phyloP scores from a whole-genome alignment of 2,329 filamentous ascomycete genomes.

The Epicoccum sorghinum region DNA sequence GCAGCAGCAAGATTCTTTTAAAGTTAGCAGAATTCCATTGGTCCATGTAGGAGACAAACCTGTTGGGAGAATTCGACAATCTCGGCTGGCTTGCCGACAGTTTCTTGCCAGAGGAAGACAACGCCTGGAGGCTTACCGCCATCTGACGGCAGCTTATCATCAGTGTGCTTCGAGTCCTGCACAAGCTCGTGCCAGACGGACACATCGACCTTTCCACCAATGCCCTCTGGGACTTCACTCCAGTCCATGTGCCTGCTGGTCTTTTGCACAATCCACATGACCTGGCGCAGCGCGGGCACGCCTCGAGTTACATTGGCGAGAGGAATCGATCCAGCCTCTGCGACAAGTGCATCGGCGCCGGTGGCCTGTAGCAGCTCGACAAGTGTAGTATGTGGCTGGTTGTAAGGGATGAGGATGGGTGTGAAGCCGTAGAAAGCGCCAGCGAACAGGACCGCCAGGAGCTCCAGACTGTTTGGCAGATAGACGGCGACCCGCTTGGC shows the following conservation, averaged over 20 bases:
- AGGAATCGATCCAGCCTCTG: conserved; percentile 84
- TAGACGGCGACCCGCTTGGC: conserved; percentile 82
- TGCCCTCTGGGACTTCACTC: conserved; percentile 83
- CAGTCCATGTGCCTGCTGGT: conserved; percentile 94
- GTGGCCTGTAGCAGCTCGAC: conserved; percentile 74
- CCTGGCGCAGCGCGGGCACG: conserved; percentile 72
- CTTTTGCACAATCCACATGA: conserved; percentile 92
- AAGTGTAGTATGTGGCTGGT: conserved; percentile 71
- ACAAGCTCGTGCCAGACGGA: conserved; percentile 94
- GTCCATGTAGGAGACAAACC: conserved; percentile 45
- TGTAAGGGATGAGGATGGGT: conserved; percentile 83
- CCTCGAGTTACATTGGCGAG: conserved; percentile 73
- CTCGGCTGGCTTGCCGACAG: conserved; percentile 59
- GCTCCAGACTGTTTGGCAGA: conserved; percentile 90
- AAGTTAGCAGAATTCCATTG: conserved; percentile 14
- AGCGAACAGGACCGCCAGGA: conserved; percentile 80
- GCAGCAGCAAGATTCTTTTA: conserved; percentile 84
- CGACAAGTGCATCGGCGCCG: conserved; percentile 80
- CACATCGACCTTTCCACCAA: conserved; percentile 76
- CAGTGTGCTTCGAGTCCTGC: conserved; percentile 63
- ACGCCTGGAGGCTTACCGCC: conserved; percentile 59
- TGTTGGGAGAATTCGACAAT: conserved; percentile 81
- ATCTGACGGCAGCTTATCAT: conserved; percentile 67
- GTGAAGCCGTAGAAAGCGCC: conserved; percentile 89
- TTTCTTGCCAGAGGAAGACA: conserved; percentile 69